phyloP scores from a whole-genome alignment of 1,284 basidiomycete species.

The Pseudozyma pruni region DNA sequence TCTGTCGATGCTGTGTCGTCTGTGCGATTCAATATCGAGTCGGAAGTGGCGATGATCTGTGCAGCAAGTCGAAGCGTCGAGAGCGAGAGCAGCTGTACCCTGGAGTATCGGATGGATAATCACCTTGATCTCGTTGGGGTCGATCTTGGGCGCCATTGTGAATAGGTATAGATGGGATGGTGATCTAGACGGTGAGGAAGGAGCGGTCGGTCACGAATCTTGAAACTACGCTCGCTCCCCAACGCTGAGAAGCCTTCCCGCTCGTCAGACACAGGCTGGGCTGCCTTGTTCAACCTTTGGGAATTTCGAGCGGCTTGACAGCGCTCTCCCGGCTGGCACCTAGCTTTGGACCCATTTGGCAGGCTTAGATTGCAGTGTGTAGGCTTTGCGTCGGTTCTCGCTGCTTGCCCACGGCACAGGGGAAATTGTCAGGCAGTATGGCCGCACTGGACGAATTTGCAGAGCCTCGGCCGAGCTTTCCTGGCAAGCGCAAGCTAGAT shows the following conservation, averaged over 20 bases:
- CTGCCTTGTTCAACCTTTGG: neutral
- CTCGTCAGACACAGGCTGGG: neutral
- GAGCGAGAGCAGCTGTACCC: constrained; percentile 3
- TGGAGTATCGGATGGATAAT: constrained; percentile 19
- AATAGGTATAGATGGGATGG: constrained; percentile 41
- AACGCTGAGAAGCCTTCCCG: neutral
- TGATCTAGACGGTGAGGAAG: constrained; percentile 41
- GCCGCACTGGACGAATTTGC: too few relatives aligned
- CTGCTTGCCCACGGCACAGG: too few relatives aligned
- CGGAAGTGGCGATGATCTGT: constrained; percentile 12
- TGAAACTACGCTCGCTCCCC: constrained; percentile 5
- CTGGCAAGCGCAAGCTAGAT: too few relatives aligned
- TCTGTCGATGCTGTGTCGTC: neutral
- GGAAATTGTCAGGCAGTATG: too few relatives aligned
- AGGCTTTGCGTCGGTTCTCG: too few relatives aligned
- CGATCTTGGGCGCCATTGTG: constrained; percentile 70
- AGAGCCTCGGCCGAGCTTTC: too few relatives aligned
- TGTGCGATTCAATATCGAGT: neutral
- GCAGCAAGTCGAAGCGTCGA: constrained; percentile 20
- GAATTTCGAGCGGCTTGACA: neutral
- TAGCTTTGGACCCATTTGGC: too few relatives aligned
- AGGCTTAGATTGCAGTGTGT: too few relatives aligned
- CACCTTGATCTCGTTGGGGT: constrained; percentile 88
- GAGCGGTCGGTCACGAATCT: constrained; percentile 2
- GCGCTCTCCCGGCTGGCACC: neutral